Conservation (phyloP, 345 rosid species). For the Jatropha curcas region DNA sequence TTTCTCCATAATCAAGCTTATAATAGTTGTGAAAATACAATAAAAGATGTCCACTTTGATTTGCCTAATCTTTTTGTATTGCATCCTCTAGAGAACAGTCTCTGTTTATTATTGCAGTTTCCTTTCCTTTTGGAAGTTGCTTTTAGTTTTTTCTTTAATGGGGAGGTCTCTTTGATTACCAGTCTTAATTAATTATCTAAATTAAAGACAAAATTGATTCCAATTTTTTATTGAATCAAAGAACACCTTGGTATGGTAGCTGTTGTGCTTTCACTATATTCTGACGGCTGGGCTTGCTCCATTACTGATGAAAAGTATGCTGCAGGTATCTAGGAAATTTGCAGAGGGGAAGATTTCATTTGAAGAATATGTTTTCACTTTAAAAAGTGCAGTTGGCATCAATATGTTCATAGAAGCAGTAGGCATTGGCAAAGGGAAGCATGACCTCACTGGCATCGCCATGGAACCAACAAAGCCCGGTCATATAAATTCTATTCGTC, state of each 20-base stretch:
- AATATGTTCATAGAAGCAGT: conserved; percentile 45
- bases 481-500: conserved; percentile 38
- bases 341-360: conserved; percentile 49
- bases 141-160: too few species aligned
- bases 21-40: background rate
- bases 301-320: background rate
- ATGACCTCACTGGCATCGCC: conserved; percentile 55
- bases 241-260: background rate
- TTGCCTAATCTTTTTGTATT: background rate
- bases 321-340: conserved; percentile 42
- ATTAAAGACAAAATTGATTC: background rate
- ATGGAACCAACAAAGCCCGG: conserved; percentile 55
- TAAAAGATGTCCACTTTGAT: background rate
- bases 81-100: too few species aligned
- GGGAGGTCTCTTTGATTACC: background rate
- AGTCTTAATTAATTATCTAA: background rate
- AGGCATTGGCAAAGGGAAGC: conserved; percentile 61
- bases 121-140: too few species aligned
- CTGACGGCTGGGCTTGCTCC: background rate
- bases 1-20: background rate
- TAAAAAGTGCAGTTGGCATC: conserved; percentile 52
- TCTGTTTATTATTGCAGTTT: too few species aligned
- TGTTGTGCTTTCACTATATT: background rate
- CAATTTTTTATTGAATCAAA: background rate
- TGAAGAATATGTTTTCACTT: conserved; percentile 64